phyloP scores from a whole-genome alignment of 208 protist genomes.

The Tetramitus jugosus region DNA sequence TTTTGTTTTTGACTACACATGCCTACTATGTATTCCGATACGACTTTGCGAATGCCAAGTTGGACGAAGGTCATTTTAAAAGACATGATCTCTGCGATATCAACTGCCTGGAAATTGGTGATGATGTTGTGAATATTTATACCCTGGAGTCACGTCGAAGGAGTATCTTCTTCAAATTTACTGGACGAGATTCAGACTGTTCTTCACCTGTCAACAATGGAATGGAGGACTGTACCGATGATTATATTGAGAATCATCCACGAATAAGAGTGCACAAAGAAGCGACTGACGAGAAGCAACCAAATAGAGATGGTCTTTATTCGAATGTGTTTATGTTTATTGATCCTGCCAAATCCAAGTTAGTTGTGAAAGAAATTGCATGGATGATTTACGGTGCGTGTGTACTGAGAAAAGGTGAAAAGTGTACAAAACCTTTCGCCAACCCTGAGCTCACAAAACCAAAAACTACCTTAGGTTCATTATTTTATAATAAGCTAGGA shows the following conservation, averaged over 20 bases:
- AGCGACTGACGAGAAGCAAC: background rate
- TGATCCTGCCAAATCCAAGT: background rate
- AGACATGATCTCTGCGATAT: constrained; percentile 16
- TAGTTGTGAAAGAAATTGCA: background rate
- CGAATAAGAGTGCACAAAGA: background rate
- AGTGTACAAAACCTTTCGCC: background rate
- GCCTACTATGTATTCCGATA: background rate
- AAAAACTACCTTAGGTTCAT: background rate
- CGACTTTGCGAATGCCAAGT: background rate
- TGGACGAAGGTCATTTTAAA: background rate
- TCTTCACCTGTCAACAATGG: background rate
- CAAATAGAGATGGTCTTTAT: constrained; percentile 5
- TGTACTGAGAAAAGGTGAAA: background rate
- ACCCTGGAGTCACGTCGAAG: background rate
- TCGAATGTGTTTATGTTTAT: background rate
- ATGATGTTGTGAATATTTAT: constrained; percentile 3
- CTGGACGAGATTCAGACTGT: background rate
- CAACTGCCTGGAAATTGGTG: background rate
- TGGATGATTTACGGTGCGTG: background rate
- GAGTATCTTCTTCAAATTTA: background rate
- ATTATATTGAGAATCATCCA: background rate
- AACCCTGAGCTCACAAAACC: background rate
- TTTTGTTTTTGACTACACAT: background rate
- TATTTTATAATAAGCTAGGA: too few species aligned
- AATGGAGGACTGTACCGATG: background rate